These are phyloP conservation scores for Neonectria faginata DNA, from an alignment of 2,329 filamentous ascomycete species.

Conservation along the genomic window DNA sequence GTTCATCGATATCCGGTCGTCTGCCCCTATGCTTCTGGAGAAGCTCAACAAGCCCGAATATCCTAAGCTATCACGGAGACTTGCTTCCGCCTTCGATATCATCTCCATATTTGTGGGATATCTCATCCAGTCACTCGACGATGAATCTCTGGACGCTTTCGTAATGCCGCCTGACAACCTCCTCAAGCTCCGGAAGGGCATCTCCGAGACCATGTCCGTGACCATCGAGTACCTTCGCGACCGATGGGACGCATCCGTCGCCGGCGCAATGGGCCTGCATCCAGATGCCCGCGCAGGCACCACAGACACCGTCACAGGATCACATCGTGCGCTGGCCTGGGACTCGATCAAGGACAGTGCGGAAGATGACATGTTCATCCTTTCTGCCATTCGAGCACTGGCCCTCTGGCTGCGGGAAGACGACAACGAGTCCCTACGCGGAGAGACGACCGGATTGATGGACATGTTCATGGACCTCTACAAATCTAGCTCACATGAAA, in stretches of 20 bases:
- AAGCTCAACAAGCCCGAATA: slow-evolving; percentile 69
- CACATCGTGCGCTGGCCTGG: slow-evolving; percentile 66
- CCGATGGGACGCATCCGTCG: slow-evolving; percentile 75
- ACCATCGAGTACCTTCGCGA: slow-evolving; percentile 75
- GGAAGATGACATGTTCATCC: slow-evolving; percentile 68
- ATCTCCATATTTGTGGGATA: slow-evolving; percentile 70
- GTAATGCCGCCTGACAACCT: slow-evolving; percentile 69
- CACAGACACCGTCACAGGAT: slow-evolving; percentile 59
- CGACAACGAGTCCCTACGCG: slow-evolving; percentile 68
- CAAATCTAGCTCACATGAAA: slow-evolving; percentile 48
- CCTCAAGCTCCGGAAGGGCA: slow-evolving; percentile 68
- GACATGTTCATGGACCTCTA: slow-evolving; percentile 76
- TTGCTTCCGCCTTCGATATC: slow-evolving; percentile 73
- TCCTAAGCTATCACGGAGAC: slow-evolving; percentile 60
- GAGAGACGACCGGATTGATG: slow-evolving; percentile 67
- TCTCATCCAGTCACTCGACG: slow-evolving; percentile 66
- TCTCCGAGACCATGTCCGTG: slow-evolving; percentile 72
- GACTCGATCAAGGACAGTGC: slow-evolving; percentile 63
- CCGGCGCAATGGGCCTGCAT: slow-evolving; percentile 71
- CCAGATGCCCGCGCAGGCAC: slow-evolving; percentile 63
- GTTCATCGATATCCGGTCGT: slow-evolving; percentile 73
- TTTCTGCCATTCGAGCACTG: slow-evolving; percentile 68
- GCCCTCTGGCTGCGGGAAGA: slow-evolving; percentile 78
- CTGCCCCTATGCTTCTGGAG: slow-evolving; percentile 69
- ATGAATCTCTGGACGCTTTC: slow-evolving; percentile 55